Conservation (phyloP, 75 land plant species). For the Larix kaempferi region DNA sequence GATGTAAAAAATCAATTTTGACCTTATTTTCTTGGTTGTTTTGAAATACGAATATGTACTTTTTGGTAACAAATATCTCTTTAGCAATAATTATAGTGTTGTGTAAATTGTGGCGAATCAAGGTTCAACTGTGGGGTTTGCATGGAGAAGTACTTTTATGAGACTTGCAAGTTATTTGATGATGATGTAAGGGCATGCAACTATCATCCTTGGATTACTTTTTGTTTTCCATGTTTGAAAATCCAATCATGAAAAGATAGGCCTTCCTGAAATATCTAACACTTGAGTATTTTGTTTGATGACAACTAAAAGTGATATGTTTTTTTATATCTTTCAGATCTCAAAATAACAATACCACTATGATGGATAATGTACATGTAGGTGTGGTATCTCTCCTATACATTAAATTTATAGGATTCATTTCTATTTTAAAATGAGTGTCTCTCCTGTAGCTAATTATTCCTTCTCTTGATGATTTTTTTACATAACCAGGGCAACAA, state of each 20-base stretch:
- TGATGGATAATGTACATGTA: slow-evolving; percentile 77
- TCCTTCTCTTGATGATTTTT: background rate
- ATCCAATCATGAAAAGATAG: too few relatives aligned
- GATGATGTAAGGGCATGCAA: slow-evolving; percentile 56
- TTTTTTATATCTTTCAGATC: slow-evolving; percentile 34
- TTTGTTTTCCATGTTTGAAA: too few relatives aligned
- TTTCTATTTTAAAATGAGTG: background rate
- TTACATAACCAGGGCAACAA: slow-evolving; percentile 73
- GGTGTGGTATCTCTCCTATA: slow-evolving; percentile 17
- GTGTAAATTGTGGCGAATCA: background rate
- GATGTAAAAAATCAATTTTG: slow-evolving; percentile 29
- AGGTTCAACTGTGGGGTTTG: slow-evolving; percentile 84
- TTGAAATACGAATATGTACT: background rate
- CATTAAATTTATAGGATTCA: background rate
- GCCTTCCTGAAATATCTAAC: background rate
- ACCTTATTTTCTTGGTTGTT: background rate
- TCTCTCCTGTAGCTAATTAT: background rate
- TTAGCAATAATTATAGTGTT: background rate
- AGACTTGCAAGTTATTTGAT: slow-evolving; percentile 69
- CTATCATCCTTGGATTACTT: background rate
- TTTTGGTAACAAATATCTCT: background rate
- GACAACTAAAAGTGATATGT: background rate
- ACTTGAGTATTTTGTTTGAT: background rate
- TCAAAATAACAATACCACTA: slow-evolving; percentile 82
- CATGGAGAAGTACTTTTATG: slow-evolving; percentile 82